These are phyloP conservation scores for Euphorbia tirucalli DNA, from an alignment of 345 rosid species.

Conservation along the genomic window DNA sequence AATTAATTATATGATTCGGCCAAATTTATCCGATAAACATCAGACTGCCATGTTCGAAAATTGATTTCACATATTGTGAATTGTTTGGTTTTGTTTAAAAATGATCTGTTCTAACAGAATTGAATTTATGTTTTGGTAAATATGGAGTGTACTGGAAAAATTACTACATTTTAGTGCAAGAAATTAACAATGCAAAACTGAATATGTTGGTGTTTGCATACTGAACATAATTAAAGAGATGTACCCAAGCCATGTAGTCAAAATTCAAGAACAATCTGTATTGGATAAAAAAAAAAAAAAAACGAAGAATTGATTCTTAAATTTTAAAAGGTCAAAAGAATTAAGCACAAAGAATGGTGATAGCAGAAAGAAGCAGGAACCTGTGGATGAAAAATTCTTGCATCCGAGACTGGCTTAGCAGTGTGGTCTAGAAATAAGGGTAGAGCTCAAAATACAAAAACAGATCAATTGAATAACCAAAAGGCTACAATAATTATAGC, in stretches of 20 bases:
- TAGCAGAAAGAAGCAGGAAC: background rate
- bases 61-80: background rate
- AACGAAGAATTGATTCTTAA: background rate
- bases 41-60: background rate
- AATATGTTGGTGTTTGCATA: too few relatives aligned
- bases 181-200: too few relatives aligned
- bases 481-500: too few relatives aligned
- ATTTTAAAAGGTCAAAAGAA: background rate
- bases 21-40: too few relatives aligned
- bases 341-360: background rate
- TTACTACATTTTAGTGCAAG: too few relatives aligned
- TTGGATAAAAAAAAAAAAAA: too few relatives aligned
- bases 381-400: background rate
- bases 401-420: background rate
- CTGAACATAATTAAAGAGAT: background rate
- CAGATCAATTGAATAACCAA: background rate
- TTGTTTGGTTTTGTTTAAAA: background rate
- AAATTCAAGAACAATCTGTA: background rate
- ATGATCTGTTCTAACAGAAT: background rate
- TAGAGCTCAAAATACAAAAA: background rate
- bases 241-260: background rate
- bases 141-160: too few relatives aligned
- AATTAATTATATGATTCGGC: too few relatives aligned
- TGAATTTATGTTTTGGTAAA: too few relatives aligned
- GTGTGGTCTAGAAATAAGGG: background rate